phyloP scores from a whole-genome alignment of 164 flowering plant species.

The Pachysandra terminalis region DNA sequence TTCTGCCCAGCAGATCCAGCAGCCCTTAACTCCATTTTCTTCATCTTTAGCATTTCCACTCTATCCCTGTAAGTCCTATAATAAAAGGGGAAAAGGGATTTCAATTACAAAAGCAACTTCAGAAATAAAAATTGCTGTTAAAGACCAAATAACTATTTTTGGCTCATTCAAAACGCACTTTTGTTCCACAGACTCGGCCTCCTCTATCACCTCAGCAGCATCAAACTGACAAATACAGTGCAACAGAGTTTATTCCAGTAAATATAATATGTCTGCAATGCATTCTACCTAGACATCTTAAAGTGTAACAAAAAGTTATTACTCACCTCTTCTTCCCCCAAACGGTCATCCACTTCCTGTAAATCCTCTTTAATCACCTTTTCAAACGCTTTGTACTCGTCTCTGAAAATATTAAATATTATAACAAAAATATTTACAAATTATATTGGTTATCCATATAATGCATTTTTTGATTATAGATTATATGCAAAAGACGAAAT shows the following conservation, averaged over 20 bases:
- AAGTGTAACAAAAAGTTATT: background rate
- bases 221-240: slow-evolving; percentile 49
- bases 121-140: slow-evolving; percentile 23
- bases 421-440: background rate
- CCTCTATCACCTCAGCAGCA: slow-evolving; percentile 90
- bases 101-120: background rate
- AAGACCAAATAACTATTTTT: background rate
- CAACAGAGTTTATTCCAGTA: slow-evolving; percentile 11
- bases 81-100: slow-evolving; percentile 4
- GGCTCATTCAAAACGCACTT: slow-evolving; percentile 36
- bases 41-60: slow-evolving; percentile 67
- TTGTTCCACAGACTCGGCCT: slow-evolving; percentile 72
- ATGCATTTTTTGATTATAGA: background rate
- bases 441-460: background rate
- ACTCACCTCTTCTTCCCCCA: slow-evolving; percentile 94
- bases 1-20: slow-evolving; percentile 33
- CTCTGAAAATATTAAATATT: slow-evolving; percentile 41
- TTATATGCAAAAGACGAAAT: no score
- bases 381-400: slow-evolving; percentile 90
- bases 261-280: background rate
- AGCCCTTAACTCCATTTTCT: slow-evolving; percentile 60
- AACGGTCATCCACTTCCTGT: slow-evolving; percentile 75
- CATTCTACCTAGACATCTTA: no score
- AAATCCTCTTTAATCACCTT: slow-evolving; percentile 83
- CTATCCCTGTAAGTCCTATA: slow-evolving; percentile 58